These are phyloP conservation scores for Monilinia fructigena DNA, from an alignment of 2,329 filamentous ascomycete genomes.

Conservation along the genomic window DNA sequence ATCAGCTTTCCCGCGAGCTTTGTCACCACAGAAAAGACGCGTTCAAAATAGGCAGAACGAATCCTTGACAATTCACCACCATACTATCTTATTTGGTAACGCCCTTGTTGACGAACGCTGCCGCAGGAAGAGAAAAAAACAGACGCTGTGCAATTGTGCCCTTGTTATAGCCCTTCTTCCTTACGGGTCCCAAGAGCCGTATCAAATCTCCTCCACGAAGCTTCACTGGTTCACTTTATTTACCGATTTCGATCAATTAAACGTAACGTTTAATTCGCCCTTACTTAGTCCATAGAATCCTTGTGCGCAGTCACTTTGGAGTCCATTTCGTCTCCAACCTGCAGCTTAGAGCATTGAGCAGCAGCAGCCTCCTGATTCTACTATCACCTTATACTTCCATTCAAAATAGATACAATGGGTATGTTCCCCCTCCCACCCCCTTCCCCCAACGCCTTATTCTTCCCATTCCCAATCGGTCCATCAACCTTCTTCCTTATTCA, in stretches of 20 bases:
- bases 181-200: conserved; percentile 23
- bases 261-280: conserved; percentile 22
- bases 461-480: conserved; percentile 22
- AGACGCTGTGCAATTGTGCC: conserved; percentile 24
- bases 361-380: conserved; percentile 25
- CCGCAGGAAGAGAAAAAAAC: conserved; percentile 20
- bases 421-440: conserved; percentile 6
- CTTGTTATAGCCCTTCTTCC: conserved; percentile 20
- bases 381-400: conserved; percentile 23
- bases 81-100: conserved; percentile 3
- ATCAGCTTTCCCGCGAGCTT: conserved; percentile 15
- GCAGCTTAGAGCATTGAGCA: conserved; percentile 25
- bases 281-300: conserved; percentile 24
- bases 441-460: conserved; percentile 17
- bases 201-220: conserved; percentile 15
- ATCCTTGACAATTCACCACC: conserved; percentile 14
- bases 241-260: conserved; percentile 23
- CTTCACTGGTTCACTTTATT: conserved; percentile 22
- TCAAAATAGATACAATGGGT: conserved; percentile 25
- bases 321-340: conserved; percentile 25
- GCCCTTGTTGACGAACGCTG: conserved; percentile 24
- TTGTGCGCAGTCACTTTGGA: conserved; percentile 24
- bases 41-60: conserved; percentile 21
- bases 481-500: conserved; percentile 23
- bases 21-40: conserved; percentile 20